Evolutionary conservation across 2,329 filamentous ascomycete species (phyloP).

Genomic region (Microdochium paspali): DNA sequence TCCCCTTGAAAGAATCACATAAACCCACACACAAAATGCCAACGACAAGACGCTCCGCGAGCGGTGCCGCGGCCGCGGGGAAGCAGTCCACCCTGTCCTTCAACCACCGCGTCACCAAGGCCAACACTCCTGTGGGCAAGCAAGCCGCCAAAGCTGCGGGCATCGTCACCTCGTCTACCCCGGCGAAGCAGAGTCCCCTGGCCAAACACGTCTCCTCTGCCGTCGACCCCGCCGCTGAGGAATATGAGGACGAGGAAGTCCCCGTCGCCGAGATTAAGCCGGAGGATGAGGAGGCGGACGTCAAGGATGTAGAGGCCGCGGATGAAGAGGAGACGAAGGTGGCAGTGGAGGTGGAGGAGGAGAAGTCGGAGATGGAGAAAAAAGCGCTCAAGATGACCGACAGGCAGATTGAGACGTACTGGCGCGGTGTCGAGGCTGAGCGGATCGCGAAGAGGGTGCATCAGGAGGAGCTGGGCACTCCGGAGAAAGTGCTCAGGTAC

Average conservation of each 20-base stretch:
- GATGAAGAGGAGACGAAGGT: constrained; percentile 16
- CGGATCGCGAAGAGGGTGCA: constrained; percentile 66
- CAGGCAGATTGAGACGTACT: constrained; percentile 66
- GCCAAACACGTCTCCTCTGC: constrained; percentile 7
- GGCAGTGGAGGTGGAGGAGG: constrained; percentile 10
- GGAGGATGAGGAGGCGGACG: constrained; percentile 13
- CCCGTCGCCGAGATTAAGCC: constrained; percentile 7
- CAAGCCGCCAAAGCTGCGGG: constrained; percentile 33
- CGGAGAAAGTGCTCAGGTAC: constrained; percentile 82
- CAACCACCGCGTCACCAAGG: constrained; percentile 47
- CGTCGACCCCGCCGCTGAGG: constrained; percentile 7
- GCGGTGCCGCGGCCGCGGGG: constrained; percentile 24
- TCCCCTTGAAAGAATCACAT: too few species aligned
- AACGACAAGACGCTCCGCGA: constrained; percentile 34
- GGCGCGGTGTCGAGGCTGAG: constrained; percentile 61
- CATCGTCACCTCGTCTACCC: constrained; percentile 21
- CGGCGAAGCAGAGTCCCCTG: constrained; percentile 22
- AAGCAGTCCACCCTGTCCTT: constrained; percentile 51
- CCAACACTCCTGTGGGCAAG: constrained; percentile 28
- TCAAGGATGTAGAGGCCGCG: constrained; percentile 12
- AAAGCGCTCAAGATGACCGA: constrained; percentile 57
- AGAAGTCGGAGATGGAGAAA: constrained; percentile 42
- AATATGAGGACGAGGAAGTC: constrained; percentile 15
- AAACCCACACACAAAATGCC: constrained; percentile 24
- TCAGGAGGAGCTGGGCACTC: constrained; percentile 58